Evolutionary conservation across 208 protist genomes (phyloP).

Genomic region (Naegleria lovaniensis): DNA sequence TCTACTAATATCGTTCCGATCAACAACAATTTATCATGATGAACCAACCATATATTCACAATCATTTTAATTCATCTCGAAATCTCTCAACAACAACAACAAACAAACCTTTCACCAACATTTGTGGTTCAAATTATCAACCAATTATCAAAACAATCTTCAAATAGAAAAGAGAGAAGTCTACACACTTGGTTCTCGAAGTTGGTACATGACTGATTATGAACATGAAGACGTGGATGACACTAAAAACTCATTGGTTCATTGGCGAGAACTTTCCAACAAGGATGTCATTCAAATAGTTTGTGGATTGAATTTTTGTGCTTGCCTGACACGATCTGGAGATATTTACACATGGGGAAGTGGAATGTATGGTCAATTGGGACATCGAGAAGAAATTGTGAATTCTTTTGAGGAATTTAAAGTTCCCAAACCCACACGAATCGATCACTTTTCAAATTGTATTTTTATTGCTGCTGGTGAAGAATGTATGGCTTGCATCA

Average conservation of each 20-base stretch:
- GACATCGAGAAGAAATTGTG: neutral
- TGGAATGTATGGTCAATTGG: neutral
- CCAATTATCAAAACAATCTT: too few relatives aligned
- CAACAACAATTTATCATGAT: too few relatives aligned
- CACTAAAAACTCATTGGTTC: neutral
- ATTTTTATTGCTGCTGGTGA: neutral
- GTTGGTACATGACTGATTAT: neutral
- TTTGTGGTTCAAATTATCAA: too few relatives aligned
- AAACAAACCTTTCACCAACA: too few relatives aligned
- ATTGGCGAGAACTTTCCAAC: neutral
- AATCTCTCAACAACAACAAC: too few relatives aligned
- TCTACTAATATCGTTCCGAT: too few relatives aligned
- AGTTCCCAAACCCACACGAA: neutral
- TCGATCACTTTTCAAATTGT: neutral
- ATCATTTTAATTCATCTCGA: too few relatives aligned
- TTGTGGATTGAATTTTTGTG: slow-evolving; percentile 10
- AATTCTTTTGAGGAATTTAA: neutral
- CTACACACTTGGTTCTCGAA: neutral
- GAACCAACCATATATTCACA: too few relatives aligned
- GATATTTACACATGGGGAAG: slow-evolving; percentile 11
- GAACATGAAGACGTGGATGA: neutral
- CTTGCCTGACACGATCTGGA: neutral
- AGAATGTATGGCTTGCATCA: neutral
- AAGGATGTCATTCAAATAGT: neutral
- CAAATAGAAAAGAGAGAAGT: neutral